Base-by-base conservation (phyloP, 352 stramenopile genomes). In the Phytopythium helicoides region DNA sequence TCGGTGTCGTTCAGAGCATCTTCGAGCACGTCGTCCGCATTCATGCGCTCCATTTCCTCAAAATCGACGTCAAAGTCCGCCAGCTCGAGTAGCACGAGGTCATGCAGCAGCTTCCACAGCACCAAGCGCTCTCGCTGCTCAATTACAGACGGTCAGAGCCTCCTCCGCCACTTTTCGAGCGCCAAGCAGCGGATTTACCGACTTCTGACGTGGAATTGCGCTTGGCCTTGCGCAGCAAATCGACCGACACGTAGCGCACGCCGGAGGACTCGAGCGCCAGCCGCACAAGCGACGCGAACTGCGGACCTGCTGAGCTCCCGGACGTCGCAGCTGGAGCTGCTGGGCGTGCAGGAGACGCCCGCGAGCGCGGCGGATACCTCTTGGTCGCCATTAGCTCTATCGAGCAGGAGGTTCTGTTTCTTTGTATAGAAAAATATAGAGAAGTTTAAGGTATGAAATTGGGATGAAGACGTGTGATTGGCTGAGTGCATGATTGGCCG, bases 151-250 rank as follows among this genome's bases (percentile, higher is more conserved):
- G 1, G 0, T 35, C 0, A 40, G 10, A 58, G 10, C 21, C 40
- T 11, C 14, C 16, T 22, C 3, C 5, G 6, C 8, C 18, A 3
- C 0, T 10, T 14, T 8, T 37, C 26, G 38, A 16, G 2, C 2
- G 6, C 23, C 25, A 22, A 15, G 4, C 18, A 22, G 23, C 22
- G 41, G 10, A 36, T 21, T n/a, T 21, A 51, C 25, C 16, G 34
- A 76, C 69, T 45, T 76, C 50, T 3, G 52, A 67, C 1, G 60
- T 57, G 3, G 64, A 46, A 36, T 73, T 71, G 47, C 81, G 82
- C 63, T 89, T 92, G 42, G 79, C 71, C 53, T 71, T 74, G 26
- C 81, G 79, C 35, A 92, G 51, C 22, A 74, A 56, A 19, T 92
- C 71, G 31, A 80, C 44, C 0, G 71, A 66, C 19, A 82, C 52